Base-by-base conservation (phyloP, 176 grass and related monocot species). In the Oropetium thomaeum region DNA sequence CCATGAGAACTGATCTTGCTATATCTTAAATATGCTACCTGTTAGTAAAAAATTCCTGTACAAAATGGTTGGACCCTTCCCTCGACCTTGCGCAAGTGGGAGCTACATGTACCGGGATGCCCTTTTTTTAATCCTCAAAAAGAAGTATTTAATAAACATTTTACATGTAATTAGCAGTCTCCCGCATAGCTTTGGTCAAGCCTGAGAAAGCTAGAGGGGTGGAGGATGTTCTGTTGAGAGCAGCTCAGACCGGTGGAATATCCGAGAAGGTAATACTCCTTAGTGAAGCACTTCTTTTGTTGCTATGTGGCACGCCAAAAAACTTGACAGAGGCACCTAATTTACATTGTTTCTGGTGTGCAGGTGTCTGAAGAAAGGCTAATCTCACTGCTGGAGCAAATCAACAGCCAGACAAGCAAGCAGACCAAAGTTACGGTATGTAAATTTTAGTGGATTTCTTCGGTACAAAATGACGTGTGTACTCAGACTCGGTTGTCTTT, bases 201-300 rank as follows among this genome's bases (percentile, higher is more conserved):
- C 92, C 96, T 90, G 96, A 99, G 29, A 99, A 96, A 82, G 92
- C 96, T 44, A 99, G 92, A 89, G 87, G 89, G 1, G 96, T 99
- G 76, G 96, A 99, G 76, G 96, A 99, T 88, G 82, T 90, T 79
- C 27, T 99, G 39, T 77, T 99, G 42, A 92, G 96, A 85, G 87
- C 91, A 80, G 86, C 89, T 58, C 89, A 99, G 65, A 88, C 66
- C 76, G 96, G 96, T 69, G 91, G 90, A 79, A 95, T 99, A 75
- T 62, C 92, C 82, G 96, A 95, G 67, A 99, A 95, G 92, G 96
- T 99, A 67, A 20, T 73, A 37, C 11, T n/a, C n/a, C n/a, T 28
- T 32, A 69, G 16, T 14, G 20, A 4, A 57, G 23, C 3, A 13
- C 47, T 22, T 54, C n/a, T 5, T 47, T 42, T 71, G 3, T 84